Conservation (phyloP, 345 rosid species). For the Arabidopsis suecica region DNA sequence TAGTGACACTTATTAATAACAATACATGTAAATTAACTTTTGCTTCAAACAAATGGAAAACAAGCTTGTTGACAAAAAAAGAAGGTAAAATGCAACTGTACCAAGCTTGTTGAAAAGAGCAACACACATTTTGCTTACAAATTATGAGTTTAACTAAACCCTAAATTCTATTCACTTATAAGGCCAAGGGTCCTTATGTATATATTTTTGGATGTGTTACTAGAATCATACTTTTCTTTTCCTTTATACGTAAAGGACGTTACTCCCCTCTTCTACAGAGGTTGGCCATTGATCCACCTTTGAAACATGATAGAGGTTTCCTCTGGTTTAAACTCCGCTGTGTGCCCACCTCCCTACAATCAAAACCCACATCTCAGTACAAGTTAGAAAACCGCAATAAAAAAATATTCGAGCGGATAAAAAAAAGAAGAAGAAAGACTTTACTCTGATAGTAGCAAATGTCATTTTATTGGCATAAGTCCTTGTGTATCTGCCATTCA, state of each 20-base stretch:
- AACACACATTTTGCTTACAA: too few relatives aligned
- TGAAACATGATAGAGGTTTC: slow-evolving; percentile 55
- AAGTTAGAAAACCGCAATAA: not conserved
- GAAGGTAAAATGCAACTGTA: too few relatives aligned
- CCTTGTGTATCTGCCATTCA: slow-evolving; percentile 58
- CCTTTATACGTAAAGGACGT: not conserved
- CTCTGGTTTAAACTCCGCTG: slow-evolving; percentile 55
- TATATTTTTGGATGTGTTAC: not conserved
- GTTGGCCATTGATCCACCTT: slow-evolving; percentile 36
- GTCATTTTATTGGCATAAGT: slow-evolving; percentile 67
- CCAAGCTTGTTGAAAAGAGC: too few relatives aligned
- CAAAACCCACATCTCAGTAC: slow-evolving; percentile 5
- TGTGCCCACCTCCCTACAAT: slow-evolving; percentile 70
- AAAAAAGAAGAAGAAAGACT: not conserved
- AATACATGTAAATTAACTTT: too few relatives aligned
- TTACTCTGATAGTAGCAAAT: slow-evolving; percentile 69
- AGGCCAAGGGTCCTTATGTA: not conserved
- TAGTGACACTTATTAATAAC: too few relatives aligned
- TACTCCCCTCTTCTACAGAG: slow-evolving; percentile 22
- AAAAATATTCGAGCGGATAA: not conserved
- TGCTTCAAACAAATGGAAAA: too few relatives aligned
- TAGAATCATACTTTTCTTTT: not conserved
- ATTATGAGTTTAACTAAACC: too few relatives aligned
- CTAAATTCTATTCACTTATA: too few relatives aligned
- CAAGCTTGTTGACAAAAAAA: too few relatives aligned